Evolutionary conservation across 2,329 filamentous ascomycete species (phyloP).

Genomic region (Colletotrichum scovillei): DNA sequence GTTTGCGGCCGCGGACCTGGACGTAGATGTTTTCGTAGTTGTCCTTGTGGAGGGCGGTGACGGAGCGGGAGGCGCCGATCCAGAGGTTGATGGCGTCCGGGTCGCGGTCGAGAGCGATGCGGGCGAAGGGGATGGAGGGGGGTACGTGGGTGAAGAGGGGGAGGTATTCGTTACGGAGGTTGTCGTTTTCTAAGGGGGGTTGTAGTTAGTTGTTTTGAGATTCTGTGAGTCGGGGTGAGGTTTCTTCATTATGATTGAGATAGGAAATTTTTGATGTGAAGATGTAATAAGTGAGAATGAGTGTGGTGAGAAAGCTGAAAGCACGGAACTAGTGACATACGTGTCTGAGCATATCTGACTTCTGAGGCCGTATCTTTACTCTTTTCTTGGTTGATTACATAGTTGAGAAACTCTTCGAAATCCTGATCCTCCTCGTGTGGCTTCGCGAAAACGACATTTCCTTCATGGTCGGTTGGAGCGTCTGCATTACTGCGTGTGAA

Average conservation of each 20-base stretch:
- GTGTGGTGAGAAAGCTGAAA: not conserved
- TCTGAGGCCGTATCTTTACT: conserved; percentile 46
- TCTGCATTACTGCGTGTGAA: conserved; percentile 55
- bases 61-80: conserved; percentile 79
- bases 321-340: conserved; percentile 49
- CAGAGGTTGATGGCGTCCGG: conserved; percentile 87
- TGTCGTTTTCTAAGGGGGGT: conserved; percentile 75
- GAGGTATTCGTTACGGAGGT: conserved; percentile 78
- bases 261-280: not conserved
- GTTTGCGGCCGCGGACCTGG: conserved; percentile 78
- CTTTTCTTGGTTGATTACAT: conserved; percentile 59
- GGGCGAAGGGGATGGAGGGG: conserved; percentile 75
- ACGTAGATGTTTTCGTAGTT: conserved; percentile 90
- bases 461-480: conserved; percentile 58
- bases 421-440: conserved; percentile 74
- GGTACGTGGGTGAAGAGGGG: conserved; percentile 73
- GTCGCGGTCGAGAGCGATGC: conserved; percentile 70
- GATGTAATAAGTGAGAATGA: not conserved
- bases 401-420: conserved; percentile 72
- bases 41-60: conserved; percentile 82
- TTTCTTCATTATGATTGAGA: not conserved
- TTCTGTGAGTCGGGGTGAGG: not conserved
- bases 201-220: not conserved
- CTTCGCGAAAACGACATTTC: conserved; percentile 71
- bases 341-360: conserved; percentile 81